A percentile compares a stretch with the other conserved stretches of the same genome.
Conservation (phyloP, 129 eudicot genomes). For the Escallonia herrerae region DNA sequence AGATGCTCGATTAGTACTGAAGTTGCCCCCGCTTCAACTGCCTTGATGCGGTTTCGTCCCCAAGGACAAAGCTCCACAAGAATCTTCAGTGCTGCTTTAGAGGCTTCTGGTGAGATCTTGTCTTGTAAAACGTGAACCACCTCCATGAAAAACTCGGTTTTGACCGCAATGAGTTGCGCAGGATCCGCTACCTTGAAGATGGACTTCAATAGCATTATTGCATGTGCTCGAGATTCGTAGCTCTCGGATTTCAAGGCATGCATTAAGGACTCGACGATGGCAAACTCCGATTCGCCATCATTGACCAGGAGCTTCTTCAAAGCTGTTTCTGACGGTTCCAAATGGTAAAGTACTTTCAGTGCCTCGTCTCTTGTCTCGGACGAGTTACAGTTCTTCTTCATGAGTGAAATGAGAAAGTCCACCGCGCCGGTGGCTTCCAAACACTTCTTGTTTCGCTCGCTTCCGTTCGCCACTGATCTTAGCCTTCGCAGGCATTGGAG, state of each 20-base stretch:
- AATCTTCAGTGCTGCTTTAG: slow-evolving; percentile 28
- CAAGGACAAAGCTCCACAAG: slow-evolving; percentile 20
- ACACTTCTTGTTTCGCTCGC: slow-evolving; percentile 20
- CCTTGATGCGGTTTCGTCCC: slow-evolving; percentile 25
- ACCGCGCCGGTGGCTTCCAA: slow-evolving; percentile 35
- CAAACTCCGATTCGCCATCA: background rate
- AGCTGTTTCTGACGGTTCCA: slow-evolving; percentile 24
- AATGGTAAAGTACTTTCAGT: slow-evolving; percentile 26
- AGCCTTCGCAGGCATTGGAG: slow-evolving; percentile 34
- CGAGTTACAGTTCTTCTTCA: background rate
- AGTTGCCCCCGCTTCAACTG: slow-evolving; percentile 11
- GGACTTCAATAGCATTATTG: slow-evolving; percentile 25
- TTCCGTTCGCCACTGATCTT: slow-evolving; percentile 31
- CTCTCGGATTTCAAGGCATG: slow-evolving; percentile 24
- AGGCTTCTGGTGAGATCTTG: slow-evolving; percentile 18
- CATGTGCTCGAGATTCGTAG: slow-evolving; percentile 22
- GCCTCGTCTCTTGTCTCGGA: slow-evolving; percentile 39
- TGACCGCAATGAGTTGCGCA: slow-evolving; percentile 7
- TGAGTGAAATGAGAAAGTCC: slow-evolving; percentile 29
- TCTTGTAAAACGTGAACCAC: slow-evolving; percentile 17
- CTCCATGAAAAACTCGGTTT: background rate
- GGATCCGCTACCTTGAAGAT: slow-evolving; percentile 24
- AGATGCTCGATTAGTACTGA: slow-evolving; percentile 10
- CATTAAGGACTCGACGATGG: slow-evolving; percentile 24
- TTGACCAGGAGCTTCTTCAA: slow-evolving; percentile 12